phyloP scores from a whole-genome alignment of 2,329 filamentous ascomycete genomes.

The Aspergillus caelatus region DNA sequence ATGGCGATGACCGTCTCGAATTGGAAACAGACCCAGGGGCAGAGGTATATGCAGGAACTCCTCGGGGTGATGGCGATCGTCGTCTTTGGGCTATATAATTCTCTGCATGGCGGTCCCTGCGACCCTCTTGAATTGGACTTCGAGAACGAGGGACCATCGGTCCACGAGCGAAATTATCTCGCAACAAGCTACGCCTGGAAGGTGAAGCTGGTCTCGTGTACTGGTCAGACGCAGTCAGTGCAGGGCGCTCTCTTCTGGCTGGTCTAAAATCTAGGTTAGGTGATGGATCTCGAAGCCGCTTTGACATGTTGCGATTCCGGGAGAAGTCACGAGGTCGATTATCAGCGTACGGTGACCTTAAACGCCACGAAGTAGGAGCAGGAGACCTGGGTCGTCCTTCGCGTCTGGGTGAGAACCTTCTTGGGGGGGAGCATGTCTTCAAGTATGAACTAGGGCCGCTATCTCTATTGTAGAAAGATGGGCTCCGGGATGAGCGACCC shows the following conservation, averaged over 20 bases:
- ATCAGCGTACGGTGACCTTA: slow-evolving; percentile 42
- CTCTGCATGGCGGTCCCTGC: slow-evolving; percentile 51
- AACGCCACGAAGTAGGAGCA: slow-evolving; percentile 37
- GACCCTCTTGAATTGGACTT: slow-evolving; percentile 56
- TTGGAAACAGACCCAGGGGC: slow-evolving; percentile 58
- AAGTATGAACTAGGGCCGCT: slow-evolving; percentile 33
- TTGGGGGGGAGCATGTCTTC: slow-evolving; percentile 41
- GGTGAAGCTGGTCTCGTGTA: slow-evolving; percentile 49
- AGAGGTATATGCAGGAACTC: slow-evolving; percentile 50
- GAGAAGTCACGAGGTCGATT: slow-evolving; percentile 34
- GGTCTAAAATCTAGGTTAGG: slow-evolving; percentile 34
- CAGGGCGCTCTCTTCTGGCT: slow-evolving; percentile 37
- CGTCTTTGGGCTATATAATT: slow-evolving; percentile 53
- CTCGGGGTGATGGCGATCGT: slow-evolving; percentile 56
- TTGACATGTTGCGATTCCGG: slow-evolving; percentile 36
- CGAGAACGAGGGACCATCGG: slow-evolving; percentile 52
- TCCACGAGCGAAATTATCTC: slow-evolving; percentile 38
- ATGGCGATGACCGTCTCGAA: slow-evolving; percentile 65
- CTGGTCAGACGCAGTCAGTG: slow-evolving; percentile 30
- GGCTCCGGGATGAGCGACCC: slow-evolving; percentile 48
- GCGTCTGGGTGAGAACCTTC: slow-evolving; percentile 45
- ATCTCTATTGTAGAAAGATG: slow-evolving; percentile 41
- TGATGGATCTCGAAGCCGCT: slow-evolving; percentile 40
- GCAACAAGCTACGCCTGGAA: slow-evolving; percentile 35
- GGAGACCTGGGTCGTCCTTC: slow-evolving; percentile 45